phyloP scores from a whole-genome alignment of 352 stramenopile genomes.

The Pythium insidiosum region DNA sequence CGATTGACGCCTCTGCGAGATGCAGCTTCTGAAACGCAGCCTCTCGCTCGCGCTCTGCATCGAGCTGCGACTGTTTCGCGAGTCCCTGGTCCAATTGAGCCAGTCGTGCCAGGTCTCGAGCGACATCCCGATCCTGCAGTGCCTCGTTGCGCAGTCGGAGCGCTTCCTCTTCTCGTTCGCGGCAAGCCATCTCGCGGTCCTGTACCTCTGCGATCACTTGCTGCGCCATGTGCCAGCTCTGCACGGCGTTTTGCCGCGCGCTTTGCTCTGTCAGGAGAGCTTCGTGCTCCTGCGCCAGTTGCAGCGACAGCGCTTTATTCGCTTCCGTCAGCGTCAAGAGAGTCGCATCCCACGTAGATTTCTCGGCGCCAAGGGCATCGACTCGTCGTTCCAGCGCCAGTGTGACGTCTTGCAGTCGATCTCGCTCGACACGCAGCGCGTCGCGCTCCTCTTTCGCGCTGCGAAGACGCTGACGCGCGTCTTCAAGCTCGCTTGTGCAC shows the following conservation, averaged over 20 bases:
- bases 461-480: conserved; percentile 23
- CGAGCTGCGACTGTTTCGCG: conserved; percentile 30
- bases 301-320: conserved; percentile 19
- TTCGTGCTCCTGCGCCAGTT: conserved; percentile 17
- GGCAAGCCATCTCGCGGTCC: conserved; percentile 25
- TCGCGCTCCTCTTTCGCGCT: conserved; percentile 37
- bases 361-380: conserved; percentile 6
- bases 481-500: conserved; percentile 24
- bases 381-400: conserved; percentile 12
- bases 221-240: conserved; percentile 41
- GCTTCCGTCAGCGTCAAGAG: conserved; percentile 9
- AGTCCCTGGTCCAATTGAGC: conserved; percentile 46
- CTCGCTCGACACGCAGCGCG: conserved; percentile 37
- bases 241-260: conserved; percentile 32
- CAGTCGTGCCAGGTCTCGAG: conserved; percentile 23
- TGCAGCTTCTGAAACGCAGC: conserved; percentile 22
- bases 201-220: conserved; percentile 31
- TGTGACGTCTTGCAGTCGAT: conserved; percentile 22
- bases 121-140: conserved; percentile 33
- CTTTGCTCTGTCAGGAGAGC: conserved; percentile 22
- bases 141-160: conserved; percentile 38
- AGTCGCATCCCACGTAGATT: conserved; percentile 9
- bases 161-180: conserved; percentile 40
- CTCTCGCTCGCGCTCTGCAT: conserved; percentile 35
- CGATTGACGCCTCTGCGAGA: conserved; percentile 24